Percentiles rank a stretch among this genome's conserved stretches.
Evolutionary conservation across 2,329 filamentous ascomycete genomes (phyloP).

Genomic region (Juglanconis oblonga): DNA sequence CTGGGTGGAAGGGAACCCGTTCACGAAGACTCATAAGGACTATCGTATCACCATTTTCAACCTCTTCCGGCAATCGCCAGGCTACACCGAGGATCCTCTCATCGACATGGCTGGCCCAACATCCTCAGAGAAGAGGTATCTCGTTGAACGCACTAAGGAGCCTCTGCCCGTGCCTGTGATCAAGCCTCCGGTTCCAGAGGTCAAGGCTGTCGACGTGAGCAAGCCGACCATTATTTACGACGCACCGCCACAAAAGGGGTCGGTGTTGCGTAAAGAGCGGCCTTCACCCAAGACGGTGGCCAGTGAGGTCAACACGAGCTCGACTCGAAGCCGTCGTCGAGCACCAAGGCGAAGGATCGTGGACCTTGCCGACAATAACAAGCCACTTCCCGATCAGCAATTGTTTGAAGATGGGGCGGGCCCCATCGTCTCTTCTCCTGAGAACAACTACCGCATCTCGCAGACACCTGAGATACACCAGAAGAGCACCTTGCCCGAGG

Average conservation of each 20-base stretch:
- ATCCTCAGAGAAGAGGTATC: constrained; percentile 80
- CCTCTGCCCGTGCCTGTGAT: constrained; percentile 75
- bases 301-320: constrained; percentile 57
- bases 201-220: constrained; percentile 62
- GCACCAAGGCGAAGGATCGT: constrained; percentile 63
- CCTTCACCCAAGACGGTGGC: constrained; percentile 50
- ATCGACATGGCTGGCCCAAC: constrained; percentile 82
- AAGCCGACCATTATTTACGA: constrained; percentile 62
- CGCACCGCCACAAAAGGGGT: constrained; percentile 41
- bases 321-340: constrained; percentile 55
- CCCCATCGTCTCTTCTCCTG: constrained; percentile 22
- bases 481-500: constrained; percentile 29
- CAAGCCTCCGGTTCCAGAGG: constrained; percentile 62
- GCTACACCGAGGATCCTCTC: constrained; percentile 84
- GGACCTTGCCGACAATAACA: constrained; percentile 58
- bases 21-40: constrained; percentile 79
- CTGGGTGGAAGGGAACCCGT: constrained; percentile 89
- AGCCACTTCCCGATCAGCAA: constrained; percentile 32
- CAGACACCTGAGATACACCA: constrained; percentile 37
- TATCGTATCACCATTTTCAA: constrained; percentile 95
- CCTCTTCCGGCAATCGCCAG: constrained; percentile 84
- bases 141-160: constrained; percentile 78
- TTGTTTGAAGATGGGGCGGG: constrained; percentile 24
- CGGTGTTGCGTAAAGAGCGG: constrained; percentile 58
- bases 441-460: constrained; percentile 44